Base-by-base conservation (phyloP, 192 early-diverging fungal species). In the Polychytrium aggregatum region DNA sequence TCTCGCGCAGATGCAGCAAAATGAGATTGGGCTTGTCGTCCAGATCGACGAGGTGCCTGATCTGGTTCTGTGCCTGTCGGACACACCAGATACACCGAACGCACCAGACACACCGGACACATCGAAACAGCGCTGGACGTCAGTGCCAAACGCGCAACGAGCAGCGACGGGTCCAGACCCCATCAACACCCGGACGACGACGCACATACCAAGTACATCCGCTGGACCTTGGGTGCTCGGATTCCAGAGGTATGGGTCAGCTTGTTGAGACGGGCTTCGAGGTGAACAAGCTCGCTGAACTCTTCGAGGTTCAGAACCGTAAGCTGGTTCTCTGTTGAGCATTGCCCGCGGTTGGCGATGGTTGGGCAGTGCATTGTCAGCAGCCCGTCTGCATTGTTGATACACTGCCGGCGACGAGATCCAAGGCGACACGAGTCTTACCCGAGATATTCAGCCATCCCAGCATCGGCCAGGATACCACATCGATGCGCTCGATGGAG, bases 311-410 rank as follows among this genome's bases (percentile, higher is more conserved):
- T 34, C 7, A 66, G 41, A 11, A 46, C 57, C 28, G 52, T 49
- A 8, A 78, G 38, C 34, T 58, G 61, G 50, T 78, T 78, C 38
- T 78, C 74, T 70, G 44, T 4, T n/a, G n/a, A n/a, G n/a, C n/a
- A n/a, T n/a, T n/a, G n/a, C n/a, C n/a, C n/a, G n/a, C n/a, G n/a
- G n/a, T n/a, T n/a, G n/a, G n/a, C n/a, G n/a, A n/a, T n/a, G n/a
- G n/a, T n/a, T n/a, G n/a, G n/a, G n/a, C n/a, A n/a, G n/a, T n/a
- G n/a, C n/a, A n/a, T n/a, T n/a, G n/a, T n/a, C n/a, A n/a, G n/a
- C n/a, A n/a, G n/a, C n/a, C n/a, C n/a, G n/a, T n/a, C n/a, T n/a
- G n/a, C n/a, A n/a, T n/a, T n/a, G n/a, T n/a, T n/a, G n/a, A n/a
- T n/a, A n/a, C n/a, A n/a, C n/a, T n/a, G n/a, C n/a, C n/a, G n/a